Evolutionary conservation across 1,284 basidiomycete species (phyloP).

Genomic region (Vanrija pseudolonga): DNA sequence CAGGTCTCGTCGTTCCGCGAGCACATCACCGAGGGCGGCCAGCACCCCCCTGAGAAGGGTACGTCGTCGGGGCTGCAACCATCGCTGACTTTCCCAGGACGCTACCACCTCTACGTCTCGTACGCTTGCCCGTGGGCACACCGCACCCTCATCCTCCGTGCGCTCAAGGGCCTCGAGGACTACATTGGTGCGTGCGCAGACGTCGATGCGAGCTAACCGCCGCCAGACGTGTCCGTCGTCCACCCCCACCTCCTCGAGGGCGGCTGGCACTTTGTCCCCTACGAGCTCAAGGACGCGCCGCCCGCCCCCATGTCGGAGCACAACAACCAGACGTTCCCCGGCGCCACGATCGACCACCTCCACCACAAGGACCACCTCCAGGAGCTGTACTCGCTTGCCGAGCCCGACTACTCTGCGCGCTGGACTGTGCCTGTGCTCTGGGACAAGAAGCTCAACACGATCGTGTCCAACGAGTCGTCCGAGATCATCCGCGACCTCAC

Average conservation of each 20-base stretch:
- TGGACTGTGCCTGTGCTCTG: slow-evolving; percentile 92
- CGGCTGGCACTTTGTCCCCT: slow-evolving; percentile 81
- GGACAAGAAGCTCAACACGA: slow-evolving; percentile 84
- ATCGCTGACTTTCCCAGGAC: slow-evolving; percentile 53
- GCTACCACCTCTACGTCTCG: slow-evolving; percentile 86
- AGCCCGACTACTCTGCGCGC: slow-evolving; percentile 62
- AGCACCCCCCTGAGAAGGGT: slow-evolving; percentile 80
- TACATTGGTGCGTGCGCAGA: slow-evolving; percentile 60
- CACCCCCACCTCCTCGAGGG: slow-evolving; percentile 77
- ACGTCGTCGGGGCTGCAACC: slow-evolving; percentile 26
- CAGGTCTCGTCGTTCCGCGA: slow-evolving; percentile 69
- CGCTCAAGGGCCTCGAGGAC: slow-evolving; percentile 86
- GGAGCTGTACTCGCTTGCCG: slow-evolving; percentile 77
- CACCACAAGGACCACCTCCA: slow-evolving; percentile 63
- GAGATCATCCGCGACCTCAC: slow-evolving; percentile 95
- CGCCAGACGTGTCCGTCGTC: slow-evolving; percentile 72
- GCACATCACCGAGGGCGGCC: slow-evolving; percentile 64
- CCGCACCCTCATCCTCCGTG: slow-evolving; percentile 78
- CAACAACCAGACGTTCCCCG: slow-evolving; percentile 61
- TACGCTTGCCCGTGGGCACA: slow-evolving; percentile 88
- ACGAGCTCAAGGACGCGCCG: slow-evolving; percentile 24
- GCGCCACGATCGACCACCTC: slow-evolving; percentile 67
- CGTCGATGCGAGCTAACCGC: background rate
- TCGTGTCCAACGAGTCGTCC: slow-evolving; percentile 92
- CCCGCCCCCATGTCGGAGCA: slow-evolving; percentile 32